Base-by-base conservation (phyloP, 768 basidiomycete genomes). In the Phlegmacium glaucopus region DNA sequence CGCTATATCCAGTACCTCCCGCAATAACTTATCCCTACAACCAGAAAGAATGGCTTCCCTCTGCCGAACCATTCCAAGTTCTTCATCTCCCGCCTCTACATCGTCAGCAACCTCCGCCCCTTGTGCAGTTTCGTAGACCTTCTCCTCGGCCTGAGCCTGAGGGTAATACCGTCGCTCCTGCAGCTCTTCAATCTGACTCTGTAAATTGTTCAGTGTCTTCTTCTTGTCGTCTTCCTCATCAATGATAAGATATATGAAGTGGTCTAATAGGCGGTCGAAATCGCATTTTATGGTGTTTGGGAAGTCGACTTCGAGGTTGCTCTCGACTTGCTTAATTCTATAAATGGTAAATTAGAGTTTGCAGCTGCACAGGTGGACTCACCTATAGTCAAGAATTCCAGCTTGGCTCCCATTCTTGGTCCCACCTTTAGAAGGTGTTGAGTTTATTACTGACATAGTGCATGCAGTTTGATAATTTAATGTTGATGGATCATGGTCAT, bases 101-200 rank as follows among this genome's bases (percentile, higher is more conserved):
- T 15, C 8, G 7, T 7, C 32, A 28, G 25, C 15, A 13, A 30
- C 36, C 11, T 4, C 18, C 7, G 11, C 2, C 3, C 17, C 12
- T 27, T 5, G 22, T 22, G 5, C 22, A 22, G 22, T 26, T 12
- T 8, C 17, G 8, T 28, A 30, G 11, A 17, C 41, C 22, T n/a
- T 22, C 30, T 3, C 9, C n/a, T n/a, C n/a, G n/a, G n/a, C n/a
- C 4, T n/a, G n/a, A n/a, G n/a, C n/a, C n/a, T 22, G 22, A 22
- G n/a, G 22, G 13, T 27, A 26, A n/a, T 42, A 42, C 11, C 48
- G 42, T 7, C 34, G 2, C 1, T 4, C 22, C 34, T 44, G 48
- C 16, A 49, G 25, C n/a, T 44, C 9, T 42, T 49, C 41, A 6
- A 49, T 43, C 11, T 18, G 6, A n/a, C 12, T 35, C 35, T 43